Base-by-base conservation (phyloP, 306 rosid genomes). In the Lagenaria siceraria region DNA sequence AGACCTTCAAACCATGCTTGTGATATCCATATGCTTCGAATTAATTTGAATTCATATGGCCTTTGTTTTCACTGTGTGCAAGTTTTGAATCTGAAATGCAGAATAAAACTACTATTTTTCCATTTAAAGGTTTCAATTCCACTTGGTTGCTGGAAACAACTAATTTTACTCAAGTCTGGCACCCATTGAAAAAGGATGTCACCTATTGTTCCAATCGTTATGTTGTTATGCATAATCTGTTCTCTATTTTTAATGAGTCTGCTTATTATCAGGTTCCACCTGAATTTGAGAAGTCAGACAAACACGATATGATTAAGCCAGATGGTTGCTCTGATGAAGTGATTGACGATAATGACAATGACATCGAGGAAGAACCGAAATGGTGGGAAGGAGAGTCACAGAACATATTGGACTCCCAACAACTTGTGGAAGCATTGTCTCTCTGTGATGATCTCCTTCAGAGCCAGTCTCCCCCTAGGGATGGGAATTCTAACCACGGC, bases 361-460 rank as follows among this genome's bases (percentile, higher is more conserved):
- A 61, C 52, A 81, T 58, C 10, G 89, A 81, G 7, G 98, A 89
- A 77, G 93, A 85, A 43, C 83, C 88, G 52, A 87, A 81, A 76
- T 93, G 96, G 98, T 91, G 90, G 90, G 97, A 93, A 22, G 89
- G 93, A 48, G 96, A 89, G 85, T 91, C 98, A 17, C 98, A 93
- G 85, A 75, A 87, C 83, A 73, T 93, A 65, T 74, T 93, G 80
- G 83, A 86, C 83, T 91, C 97, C 2, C 98, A 93, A 78, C 96
- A 91, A 77, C 90, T 93, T 65, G 97, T 81, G 12, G 98, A 93
- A 75, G 96, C 86, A 52, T 72, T 93, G 78, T 72, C 86, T 49
- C 74, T 93, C 56, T 88, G 92, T 40, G 97, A 88, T 29, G 98
- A 93, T 80, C 78, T 93, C 18, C 81, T 93, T 71, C 93, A 78